Percentiles rank a stretch among this genome's conserved stretches.
These are phyloP conservation scores for Ophiostoma perfectum DNA, from an alignment of 2,329 filamentous ascomycete species.

Conservation along the genomic window DNA sequence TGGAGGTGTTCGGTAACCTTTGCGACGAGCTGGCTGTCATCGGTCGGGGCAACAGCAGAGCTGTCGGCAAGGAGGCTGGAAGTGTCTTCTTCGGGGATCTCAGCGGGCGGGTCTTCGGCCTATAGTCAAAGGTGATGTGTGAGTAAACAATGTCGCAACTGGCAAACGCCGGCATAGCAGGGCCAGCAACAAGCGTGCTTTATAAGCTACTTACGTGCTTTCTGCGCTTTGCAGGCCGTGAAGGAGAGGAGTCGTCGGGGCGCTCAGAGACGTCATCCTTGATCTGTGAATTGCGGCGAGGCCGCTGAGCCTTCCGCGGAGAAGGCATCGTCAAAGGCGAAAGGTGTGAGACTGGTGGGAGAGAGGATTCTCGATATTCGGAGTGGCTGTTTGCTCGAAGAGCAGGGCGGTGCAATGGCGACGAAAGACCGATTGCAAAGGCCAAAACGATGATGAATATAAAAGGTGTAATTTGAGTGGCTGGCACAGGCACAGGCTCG, in stretches of 20 bases:
- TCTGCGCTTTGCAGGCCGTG: constrained; percentile 58
- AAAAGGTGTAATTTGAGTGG: neutral
- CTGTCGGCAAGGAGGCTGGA: constrained; percentile 41
- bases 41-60: constrained; percentile 36
- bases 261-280: constrained; percentile 31
- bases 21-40: constrained; percentile 53
- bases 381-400: neutral
- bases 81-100: constrained; percentile 43
- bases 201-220: constrained; percentile 46
- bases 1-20: constrained; percentile 50
- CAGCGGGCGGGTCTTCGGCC: constrained; percentile 40
- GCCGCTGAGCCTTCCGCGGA: constrained; percentile 33
- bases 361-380: neutral
- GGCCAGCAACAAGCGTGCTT: neutral
- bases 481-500: neutral
- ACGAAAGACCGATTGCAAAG: neutral
- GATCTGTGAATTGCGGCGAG: constrained; percentile 32
- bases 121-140: constrained; percentile 27
- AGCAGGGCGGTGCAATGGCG: constrained; percentile 10
- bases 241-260: constrained; percentile 51
- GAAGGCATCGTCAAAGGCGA: constrained; percentile 29
- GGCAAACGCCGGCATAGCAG: neutral
- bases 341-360: constrained; percentile 14
- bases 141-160: constrained; percentile 9
- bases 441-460: neutral